Conservation (phyloP, 2,329 filamentous ascomycete species). For the Calonectria hongkongensis region DNA sequence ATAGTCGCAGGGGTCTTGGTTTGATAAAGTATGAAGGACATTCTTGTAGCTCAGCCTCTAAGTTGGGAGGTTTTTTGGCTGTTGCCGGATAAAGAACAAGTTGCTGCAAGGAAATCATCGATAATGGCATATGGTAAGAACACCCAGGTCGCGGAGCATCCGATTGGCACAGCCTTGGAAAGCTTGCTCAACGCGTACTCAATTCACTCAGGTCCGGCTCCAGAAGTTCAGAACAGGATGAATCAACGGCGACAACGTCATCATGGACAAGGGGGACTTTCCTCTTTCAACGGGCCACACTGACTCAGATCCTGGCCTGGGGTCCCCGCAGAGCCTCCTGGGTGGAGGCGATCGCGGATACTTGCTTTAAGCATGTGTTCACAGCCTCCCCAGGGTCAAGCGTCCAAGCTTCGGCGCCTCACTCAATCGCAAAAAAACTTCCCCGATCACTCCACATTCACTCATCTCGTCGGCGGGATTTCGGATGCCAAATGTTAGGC, state of each 20-base stretch:
- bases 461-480: background rate
- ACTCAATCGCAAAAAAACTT: background rate
- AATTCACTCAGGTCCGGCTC: background rate
- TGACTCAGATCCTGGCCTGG: background rate
- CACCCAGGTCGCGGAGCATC: background rate
- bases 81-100: background rate
- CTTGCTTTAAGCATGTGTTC: conserved; percentile 3
- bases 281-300: background rate
- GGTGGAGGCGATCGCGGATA: conserved; percentile 19
- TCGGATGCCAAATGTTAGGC: background rate
- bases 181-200: background rate
- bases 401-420: background rate
- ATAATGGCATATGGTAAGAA: background rate
- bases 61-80: background rate
- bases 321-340: background rate
- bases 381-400: background rate
- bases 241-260: background rate
- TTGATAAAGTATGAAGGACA: background rate
- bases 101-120: background rate
- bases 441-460: background rate
- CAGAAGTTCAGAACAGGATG: background rate
- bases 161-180: background rate
- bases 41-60: background rate
- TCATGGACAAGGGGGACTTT: conserved; percentile 1
- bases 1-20: background rate